These are phyloP conservation scores for Hordeum vulgare DNA, from an alignment of 176 grass and related monocot genomes.

Conservation along the genomic window DNA sequence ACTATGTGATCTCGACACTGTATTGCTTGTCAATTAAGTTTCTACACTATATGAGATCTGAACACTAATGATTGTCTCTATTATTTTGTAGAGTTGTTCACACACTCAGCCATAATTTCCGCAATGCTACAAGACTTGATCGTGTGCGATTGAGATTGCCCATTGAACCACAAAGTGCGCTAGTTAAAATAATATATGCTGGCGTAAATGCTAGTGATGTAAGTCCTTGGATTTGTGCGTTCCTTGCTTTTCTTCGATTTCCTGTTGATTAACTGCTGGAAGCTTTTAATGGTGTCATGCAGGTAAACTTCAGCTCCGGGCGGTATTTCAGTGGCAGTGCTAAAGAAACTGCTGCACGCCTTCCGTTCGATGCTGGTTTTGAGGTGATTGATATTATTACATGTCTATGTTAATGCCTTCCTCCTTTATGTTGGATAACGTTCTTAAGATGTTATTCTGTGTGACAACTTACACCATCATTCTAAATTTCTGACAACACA, in stretches of 20 bases:
- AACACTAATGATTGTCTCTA: slow-evolving; percentile 14
- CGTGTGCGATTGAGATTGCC: slow-evolving; percentile 60
- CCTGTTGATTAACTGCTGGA: not conserved
- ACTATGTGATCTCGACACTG: not conserved
- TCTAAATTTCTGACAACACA: not conserved
- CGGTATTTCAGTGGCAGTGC: slow-evolving; percentile 73
- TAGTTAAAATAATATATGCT: slow-evolving; percentile 95
- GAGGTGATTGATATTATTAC: slow-evolving; percentile 45
- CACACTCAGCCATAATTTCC: slow-evolving; percentile 83
- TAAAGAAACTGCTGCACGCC: slow-evolving; percentile 61
- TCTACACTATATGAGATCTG: not conserved
- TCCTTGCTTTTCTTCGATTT: slow-evolving; percentile 6
- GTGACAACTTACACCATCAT: not conserved
- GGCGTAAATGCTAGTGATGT: slow-evolving; percentile 99
- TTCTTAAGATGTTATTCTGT: slow-evolving; percentile 9
- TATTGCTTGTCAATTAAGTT: not conserved
- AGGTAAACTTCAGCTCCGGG: slow-evolving; percentile 98
- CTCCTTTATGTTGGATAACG: not conserved
- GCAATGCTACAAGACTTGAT: slow-evolving; percentile 75
- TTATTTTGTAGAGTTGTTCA: slow-evolving; percentile 87
- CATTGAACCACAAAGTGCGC: slow-evolving; percentile 61
- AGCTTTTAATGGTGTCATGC: slow-evolving; percentile 13
- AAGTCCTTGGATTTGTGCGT: slow-evolving; percentile 30
- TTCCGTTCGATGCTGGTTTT: slow-evolving; percentile 97
- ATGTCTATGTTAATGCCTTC: not conserved